Evolutionary conservation across 352 stramenopile species (phyloP).

Genomic region (Peronospora farinosa): DNA sequence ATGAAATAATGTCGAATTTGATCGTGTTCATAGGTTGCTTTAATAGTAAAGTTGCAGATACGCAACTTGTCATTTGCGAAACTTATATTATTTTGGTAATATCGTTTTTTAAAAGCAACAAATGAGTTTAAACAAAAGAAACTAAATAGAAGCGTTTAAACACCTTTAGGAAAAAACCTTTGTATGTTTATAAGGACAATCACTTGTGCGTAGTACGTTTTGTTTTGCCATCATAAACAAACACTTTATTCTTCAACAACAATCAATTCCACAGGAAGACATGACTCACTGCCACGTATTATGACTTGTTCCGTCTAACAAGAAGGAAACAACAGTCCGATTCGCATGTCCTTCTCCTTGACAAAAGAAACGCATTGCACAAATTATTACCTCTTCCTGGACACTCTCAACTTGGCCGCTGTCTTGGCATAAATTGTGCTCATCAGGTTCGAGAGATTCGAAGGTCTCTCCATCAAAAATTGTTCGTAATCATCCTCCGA

Average conservation of each 20-base stretch:
- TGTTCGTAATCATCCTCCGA: conserved; percentile 50
- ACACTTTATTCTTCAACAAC: neutral
- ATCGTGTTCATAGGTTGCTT: too few species aligned
- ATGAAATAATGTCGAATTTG: neutral
- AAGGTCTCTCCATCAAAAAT: conserved; percentile 42
- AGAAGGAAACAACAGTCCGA: neutral
- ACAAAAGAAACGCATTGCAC: neutral
- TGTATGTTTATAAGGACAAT: too few species aligned
- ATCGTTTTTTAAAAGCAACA: too few species aligned
- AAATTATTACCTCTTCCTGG: conserved; percentile 34
- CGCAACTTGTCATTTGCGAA: too few species aligned
- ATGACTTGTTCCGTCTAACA: neutral
- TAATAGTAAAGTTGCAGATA: too few species aligned
- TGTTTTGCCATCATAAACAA: too few species aligned
- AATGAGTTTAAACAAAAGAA: too few species aligned
- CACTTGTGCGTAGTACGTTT: too few species aligned
- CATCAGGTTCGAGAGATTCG: conserved; percentile 44
- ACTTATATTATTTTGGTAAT: too few species aligned
- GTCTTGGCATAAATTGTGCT: conserved; percentile 50
- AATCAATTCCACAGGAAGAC: neutral
- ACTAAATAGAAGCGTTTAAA: too few species aligned
- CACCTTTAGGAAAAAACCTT: too few species aligned
- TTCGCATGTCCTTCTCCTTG: neutral
- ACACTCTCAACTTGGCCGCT: conserved; percentile 46
- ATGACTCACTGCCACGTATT: neutral